Evolutionary conservation across 176 grass and related monocot genomes (phyloP), one percentile per base, ranked within the genome.

Genomic region (Pharus latifolius): DNA sequence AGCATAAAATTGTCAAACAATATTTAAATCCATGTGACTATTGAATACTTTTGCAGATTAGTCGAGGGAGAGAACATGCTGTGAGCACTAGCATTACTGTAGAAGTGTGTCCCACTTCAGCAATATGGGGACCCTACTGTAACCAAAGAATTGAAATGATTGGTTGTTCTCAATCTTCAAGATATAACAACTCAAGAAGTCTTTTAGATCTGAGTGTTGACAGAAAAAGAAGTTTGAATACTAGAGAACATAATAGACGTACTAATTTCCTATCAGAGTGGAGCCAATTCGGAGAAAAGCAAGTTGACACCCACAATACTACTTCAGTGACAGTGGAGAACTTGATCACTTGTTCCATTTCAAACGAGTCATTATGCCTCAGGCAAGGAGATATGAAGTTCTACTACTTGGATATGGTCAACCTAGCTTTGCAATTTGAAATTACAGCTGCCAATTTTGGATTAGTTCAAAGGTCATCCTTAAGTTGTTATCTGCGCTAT

Each of bases 161-260:
- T 60, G 78, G 70, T 75, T 98, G 95, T 89, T 81, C 73, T 40
- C 81, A 90, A 75, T 67, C 84, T 88, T 88, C 82, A 64, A 80
- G 26, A 72, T 37, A 81, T 63, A 84, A 69, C 41, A 69, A 75
- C 55, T 84, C 84, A 44, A 92, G 89, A 73, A 67, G 50, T 76
- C 81, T 92, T 66, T 54, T 85, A 46, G 81, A 40, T 71, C 63
- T 66, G 35, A 72, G 46, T 30, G 45, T 64, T 30, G 8, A 54
- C 27, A 83, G 15, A 18, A 32, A 58, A 5, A 24, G 28, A 60
- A 65, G 15, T 65, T 40, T 67, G 46, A 61, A 56, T 63, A 65
- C 28, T 76, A 64, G 38, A 71, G 59, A 71, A 22, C 44, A 79
- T 38, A 76, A 70, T 27, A 71, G 76, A 65, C 56, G 23, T 72